Conservation (phyloP, 495 filamentous ascomycete genomes). For the Aspergillus biplanus region DNA sequence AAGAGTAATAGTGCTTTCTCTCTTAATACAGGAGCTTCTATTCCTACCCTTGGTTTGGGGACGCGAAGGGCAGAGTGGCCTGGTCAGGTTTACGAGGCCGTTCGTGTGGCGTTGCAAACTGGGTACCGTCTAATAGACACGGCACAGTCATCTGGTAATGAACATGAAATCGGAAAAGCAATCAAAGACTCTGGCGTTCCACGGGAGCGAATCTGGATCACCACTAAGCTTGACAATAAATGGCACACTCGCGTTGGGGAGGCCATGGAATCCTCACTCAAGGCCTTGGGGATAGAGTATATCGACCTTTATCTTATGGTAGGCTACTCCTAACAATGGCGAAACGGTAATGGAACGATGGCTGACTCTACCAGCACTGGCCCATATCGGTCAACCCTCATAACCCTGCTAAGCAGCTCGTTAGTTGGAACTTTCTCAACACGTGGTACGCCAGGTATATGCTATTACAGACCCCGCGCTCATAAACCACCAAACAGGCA, state of each 20-base stretch:
- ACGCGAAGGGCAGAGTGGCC: too few species aligned
- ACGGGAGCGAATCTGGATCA: slow-evolving; percentile 14
- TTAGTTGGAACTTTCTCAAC: slow-evolving; percentile 10
- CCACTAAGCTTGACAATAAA: slow-evolving; percentile 14
- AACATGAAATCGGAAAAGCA: slow-evolving; percentile 10
- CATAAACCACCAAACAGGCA: too few species aligned
- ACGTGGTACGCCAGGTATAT: slow-evolving; percentile 5
- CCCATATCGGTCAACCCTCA: too few species aligned
- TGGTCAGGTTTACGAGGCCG: too few species aligned
- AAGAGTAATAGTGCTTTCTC: too few species aligned
- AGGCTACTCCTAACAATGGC: slow-evolving; percentile 11
- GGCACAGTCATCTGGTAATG: slow-evolving; percentile 10
- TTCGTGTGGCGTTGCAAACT: too few species aligned
- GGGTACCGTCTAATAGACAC: slow-evolving; percentile 16
- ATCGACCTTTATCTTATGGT: slow-evolving; percentile 15
- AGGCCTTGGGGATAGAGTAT: slow-evolving; percentile 9
- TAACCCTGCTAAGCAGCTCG: not conserved
- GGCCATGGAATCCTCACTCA: slow-evolving; percentile 4
- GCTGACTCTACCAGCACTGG: too few species aligned
- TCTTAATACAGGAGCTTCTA: too few species aligned
- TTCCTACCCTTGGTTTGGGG: too few species aligned
- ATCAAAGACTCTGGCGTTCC: slow-evolving; percentile 7
- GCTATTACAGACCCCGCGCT: too few species aligned
- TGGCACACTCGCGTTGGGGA: slow-evolving; percentile 13
- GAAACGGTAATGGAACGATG: not conserved